Evolutionary conservation across 257 asterid species (phyloP), one percentile per base, ranked within the genome.

Genomic region (Nicotiana tomentosiformis): DNA sequence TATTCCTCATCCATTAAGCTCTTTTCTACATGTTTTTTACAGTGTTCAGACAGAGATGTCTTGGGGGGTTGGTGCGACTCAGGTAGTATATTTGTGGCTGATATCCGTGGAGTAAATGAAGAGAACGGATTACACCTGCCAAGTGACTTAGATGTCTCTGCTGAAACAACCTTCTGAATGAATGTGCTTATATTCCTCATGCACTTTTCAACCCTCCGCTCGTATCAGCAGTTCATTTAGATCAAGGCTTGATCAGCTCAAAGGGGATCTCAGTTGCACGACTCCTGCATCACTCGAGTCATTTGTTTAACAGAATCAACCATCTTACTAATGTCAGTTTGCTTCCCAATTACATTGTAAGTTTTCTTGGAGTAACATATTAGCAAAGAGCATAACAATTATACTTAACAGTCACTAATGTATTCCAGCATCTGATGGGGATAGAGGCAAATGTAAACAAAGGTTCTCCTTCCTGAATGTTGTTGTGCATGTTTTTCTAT

Each of bases 11-110:
- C 39, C 78, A 72, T 79, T 23, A 37, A 33, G 16, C 18, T 39
- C 70, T 7, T 15, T 10, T 56, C 1, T 4, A 29, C 81, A 26
- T 78, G 33, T 11, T 46, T 53, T 57, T 74, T 74, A 55, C 86
- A 87, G 90, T 80, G 85, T 77, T 81, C 84, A 30, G 82, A 74
- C 84, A 79, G 81, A 82, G 90, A 89, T 81, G 81, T 87, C 67
- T 74, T 89, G 33, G 91, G 88, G 67, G 90, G 88, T 65, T 89
- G 90, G 91, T 85, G 90, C 20, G 91, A 89, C 77, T 89, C 91
- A 14, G 89, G 89, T 61, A 85, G 86, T 80, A 39, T 84, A 33
- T 89, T 89, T 39, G 58, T 89, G 9, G 90, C 91, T 35, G 91
- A 89, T 56, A 78, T 87, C 57, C 77, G 67, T 61, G 77, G 37